These are phyloP conservation scores for Vaccinium vitisidaea DNA, from an alignment of 148 eudicot genomes.

Conservation along the genomic window DNA sequence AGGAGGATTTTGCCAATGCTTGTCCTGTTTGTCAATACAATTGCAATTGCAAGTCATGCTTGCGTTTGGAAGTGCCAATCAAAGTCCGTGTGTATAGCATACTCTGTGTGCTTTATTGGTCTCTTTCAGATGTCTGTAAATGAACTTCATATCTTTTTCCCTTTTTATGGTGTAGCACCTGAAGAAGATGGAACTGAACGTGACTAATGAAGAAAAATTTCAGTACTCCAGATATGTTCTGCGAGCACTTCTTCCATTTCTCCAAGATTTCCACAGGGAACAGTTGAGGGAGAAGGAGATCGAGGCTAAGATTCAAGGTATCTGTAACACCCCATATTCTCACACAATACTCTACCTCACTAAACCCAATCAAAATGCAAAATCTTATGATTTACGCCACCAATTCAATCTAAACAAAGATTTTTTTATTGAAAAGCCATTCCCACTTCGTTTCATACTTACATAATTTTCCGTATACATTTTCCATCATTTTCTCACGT, in stretches of 20 bases:
- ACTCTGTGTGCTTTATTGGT: background rate
- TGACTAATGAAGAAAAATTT: conserved; percentile 17
- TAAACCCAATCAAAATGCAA: too few relatives aligned
- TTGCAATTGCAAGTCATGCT: conserved; percentile 58
- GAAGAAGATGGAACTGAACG: background rate
- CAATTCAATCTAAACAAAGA: too few relatives aligned
- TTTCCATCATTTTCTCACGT: too few relatives aligned
- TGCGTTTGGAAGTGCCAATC: conserved; percentile 28
- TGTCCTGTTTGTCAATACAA: conserved; percentile 52
- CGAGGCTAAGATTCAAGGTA: conserved; percentile 47
- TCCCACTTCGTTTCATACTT: too few relatives aligned
- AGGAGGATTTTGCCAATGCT: conserved; percentile 35
- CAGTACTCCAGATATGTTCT: conserved; percentile 29
- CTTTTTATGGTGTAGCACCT: conserved; percentile 20
- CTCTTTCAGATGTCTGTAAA: background rate
- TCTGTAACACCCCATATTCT: too few relatives aligned
- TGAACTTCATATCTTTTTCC: too few relatives aligned
- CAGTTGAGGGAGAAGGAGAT: conserved; percentile 34
- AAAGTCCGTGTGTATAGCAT: conserved; percentile 20
- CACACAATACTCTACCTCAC: too few relatives aligned
- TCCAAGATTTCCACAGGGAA: conserved; percentile 34
- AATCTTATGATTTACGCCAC: too few relatives aligned
- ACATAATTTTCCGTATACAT: too few relatives aligned
- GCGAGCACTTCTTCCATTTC: conserved; percentile 30
- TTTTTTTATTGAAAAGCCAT: too few relatives aligned